phyloP scores from a whole-genome alignment of 2,329 filamentous ascomycete species.

The Coniella lustricola region DNA sequence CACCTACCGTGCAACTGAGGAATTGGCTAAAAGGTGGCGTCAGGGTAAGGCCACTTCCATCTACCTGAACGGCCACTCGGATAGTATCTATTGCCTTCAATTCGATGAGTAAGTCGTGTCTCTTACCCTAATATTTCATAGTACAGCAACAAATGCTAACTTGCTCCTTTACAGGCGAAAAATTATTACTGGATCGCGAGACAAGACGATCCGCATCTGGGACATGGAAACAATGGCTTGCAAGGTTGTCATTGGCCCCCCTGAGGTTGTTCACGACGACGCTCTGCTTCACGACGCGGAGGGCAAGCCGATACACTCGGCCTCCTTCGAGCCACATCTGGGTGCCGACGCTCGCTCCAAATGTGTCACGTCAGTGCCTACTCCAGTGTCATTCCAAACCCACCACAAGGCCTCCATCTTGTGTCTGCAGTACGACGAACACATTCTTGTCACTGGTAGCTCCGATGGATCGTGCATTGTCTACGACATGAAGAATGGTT shows the following conservation, averaged over 20 bases:
- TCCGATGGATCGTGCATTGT: conserved; percentile 89
- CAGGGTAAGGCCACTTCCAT: conserved; percentile 70
- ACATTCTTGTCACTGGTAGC: conserved; percentile 90
- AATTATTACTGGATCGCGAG: conserved; percentile 92
- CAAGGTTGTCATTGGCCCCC: conserved; percentile 76
- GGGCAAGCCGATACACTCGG: conserved; percentile 47
- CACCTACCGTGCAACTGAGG: conserved; percentile 70
- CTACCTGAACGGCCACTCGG: conserved; percentile 87
- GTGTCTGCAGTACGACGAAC: conserved; percentile 88
- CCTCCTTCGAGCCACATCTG: conserved; percentile 37
- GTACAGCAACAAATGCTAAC: not conserved
- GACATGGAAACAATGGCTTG: conserved; percentile 86
- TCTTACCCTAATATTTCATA: not conserved
- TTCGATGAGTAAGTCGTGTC: conserved; percentile 76
- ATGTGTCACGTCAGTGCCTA: conserved; percentile 42
- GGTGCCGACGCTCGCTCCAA: conserved; percentile 7
- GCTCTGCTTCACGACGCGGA: conserved; percentile 45
- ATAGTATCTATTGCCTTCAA: conserved; percentile 96
- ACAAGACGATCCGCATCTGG: conserved; percentile 94
- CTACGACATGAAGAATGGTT: conserved; percentile 74
- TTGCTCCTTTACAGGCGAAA: conserved; percentile 54
- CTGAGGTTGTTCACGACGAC: conserved; percentile 50
- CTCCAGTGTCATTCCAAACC: conserved; percentile 48
- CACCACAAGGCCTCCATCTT: conserved; percentile 91
- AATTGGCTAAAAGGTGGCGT: conserved; percentile 74